Percentiles rank a stretch among this genome's conserved stretches.
These are phyloP conservation scores for Euphorbia tirucalli DNA, from an alignment of 345 rosid genomes.

Conservation along the genomic window DNA sequence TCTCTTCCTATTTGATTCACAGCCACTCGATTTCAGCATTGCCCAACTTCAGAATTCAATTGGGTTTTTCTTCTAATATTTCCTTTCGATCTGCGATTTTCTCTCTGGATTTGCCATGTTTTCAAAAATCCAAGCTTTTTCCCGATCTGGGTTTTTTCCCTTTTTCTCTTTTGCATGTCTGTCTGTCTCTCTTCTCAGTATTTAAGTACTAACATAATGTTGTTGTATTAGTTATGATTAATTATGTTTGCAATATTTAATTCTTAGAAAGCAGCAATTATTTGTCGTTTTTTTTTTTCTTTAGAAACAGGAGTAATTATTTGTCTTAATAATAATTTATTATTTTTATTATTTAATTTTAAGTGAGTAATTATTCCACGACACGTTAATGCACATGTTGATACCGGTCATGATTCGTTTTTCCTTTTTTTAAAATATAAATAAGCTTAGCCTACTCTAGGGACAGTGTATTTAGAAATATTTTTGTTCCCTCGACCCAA, in stretches of 20 bases:
- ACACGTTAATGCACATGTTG: not conserved
- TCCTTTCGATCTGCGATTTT: not conserved
- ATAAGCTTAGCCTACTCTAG: too few species aligned
- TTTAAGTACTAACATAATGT: not conserved
- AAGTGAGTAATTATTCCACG: not conserved
- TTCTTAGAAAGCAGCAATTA: too few species aligned
- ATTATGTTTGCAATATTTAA: too few species aligned
- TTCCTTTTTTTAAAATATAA: too few species aligned
- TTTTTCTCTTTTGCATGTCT: not conserved
- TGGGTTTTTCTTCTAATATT: not conserved
- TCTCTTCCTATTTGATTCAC: conserved; percentile 14
- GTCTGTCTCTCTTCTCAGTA: not conserved
- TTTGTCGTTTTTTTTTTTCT: too few species aligned
- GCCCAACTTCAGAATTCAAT: not conserved
- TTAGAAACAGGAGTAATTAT: not conserved
- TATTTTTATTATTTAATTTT: too few species aligned
- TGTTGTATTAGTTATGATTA: not conserved
- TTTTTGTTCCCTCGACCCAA: too few species aligned
- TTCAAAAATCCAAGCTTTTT: not conserved
- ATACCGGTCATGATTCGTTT: not conserved
- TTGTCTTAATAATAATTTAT: too few species aligned
- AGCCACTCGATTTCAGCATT: conserved; percentile 13
- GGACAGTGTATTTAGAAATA: too few species aligned
- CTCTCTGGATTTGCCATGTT: not conserved
- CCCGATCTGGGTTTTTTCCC: not conserved